phyloP scores from a whole-genome alignment of 73 alveolate species.

The Breviolum minutum region DNA sequence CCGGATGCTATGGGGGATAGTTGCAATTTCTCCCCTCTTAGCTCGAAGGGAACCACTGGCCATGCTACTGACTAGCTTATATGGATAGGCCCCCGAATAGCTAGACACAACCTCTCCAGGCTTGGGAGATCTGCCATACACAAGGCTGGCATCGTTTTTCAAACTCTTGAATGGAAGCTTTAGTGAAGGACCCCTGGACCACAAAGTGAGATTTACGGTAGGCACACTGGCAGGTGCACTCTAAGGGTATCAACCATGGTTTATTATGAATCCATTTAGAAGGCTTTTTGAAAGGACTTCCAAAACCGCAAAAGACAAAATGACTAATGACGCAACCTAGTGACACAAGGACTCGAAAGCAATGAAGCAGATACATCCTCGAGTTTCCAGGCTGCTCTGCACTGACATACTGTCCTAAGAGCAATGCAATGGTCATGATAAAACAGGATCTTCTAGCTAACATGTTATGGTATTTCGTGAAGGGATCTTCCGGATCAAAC shows the following conservation, averaged over 20 bases:
- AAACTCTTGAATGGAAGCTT: background rate
- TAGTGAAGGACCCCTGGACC: background rate
- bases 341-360: background rate
- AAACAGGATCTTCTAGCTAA: background rate
- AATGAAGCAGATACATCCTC: background rate
- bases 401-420: background rate
- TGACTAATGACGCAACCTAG: background rate
- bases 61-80: background rate
- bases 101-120: background rate
- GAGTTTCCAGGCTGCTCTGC: conserved; percentile 1
- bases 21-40: background rate
- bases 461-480: background rate
- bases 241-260: background rate
- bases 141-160: too few relatives aligned
- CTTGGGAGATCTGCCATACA: background rate
- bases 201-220: background rate
- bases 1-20: too few relatives aligned
- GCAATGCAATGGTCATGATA: background rate
- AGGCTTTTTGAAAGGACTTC: background rate
- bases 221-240: background rate
- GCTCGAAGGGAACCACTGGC: background rate
- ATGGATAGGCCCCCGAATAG: background rate
- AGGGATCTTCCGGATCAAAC: background rate
- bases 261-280: background rate
- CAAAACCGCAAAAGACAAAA: background rate